These are phyloP conservation scores for Leptosphaerulina australis DNA, from an alignment of 2,329 filamentous ascomycete species.

Conservation along the genomic window DNA sequence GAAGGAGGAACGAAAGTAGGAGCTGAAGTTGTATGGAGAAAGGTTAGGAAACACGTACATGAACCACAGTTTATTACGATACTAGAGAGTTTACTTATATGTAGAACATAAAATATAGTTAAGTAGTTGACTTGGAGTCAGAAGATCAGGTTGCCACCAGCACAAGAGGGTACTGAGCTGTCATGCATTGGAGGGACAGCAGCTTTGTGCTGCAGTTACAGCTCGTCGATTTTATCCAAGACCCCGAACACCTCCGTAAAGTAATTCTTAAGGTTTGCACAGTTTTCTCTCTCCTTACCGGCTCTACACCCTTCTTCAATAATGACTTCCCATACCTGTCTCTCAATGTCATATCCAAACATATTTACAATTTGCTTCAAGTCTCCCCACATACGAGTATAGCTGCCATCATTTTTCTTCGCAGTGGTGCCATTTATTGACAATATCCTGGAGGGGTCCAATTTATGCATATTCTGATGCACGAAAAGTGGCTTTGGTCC, in stretches of 20 bases:
- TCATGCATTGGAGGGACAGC: no score
- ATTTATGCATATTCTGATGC: slow-evolving; percentile 30
- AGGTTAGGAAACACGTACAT: no score
- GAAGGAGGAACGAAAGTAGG: no score
- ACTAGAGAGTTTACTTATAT: no score
- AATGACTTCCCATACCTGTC: slow-evolving; percentile 32
- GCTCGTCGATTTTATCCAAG: slow-evolving; percentile 7
- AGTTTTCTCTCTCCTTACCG: slow-evolving; percentile 15
- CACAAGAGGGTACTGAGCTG: no score
- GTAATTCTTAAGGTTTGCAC: slow-evolving; percentile 19
- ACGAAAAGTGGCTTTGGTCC: slow-evolving; percentile 27
- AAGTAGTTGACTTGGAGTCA: no score
- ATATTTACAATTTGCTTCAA: slow-evolving; percentile 18
- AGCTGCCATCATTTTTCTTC: slow-evolving; percentile 9
- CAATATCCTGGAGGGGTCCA: slow-evolving; percentile 25
- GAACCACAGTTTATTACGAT: no score
- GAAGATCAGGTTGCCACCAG: no score
- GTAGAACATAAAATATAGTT: no score
- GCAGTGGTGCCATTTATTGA: slow-evolving; percentile 16
- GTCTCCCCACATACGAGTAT: slow-evolving; percentile 30
- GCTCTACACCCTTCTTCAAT: slow-evolving; percentile 30
- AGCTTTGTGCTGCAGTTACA: no score
- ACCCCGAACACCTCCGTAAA: slow-evolving; percentile 28
- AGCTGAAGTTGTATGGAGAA: no score
- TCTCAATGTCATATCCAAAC: slow-evolving; percentile 36